Evolutionary conservation across 139 green algal species (phyloP).

Genomic region (Nannochloris sp.): DNA sequence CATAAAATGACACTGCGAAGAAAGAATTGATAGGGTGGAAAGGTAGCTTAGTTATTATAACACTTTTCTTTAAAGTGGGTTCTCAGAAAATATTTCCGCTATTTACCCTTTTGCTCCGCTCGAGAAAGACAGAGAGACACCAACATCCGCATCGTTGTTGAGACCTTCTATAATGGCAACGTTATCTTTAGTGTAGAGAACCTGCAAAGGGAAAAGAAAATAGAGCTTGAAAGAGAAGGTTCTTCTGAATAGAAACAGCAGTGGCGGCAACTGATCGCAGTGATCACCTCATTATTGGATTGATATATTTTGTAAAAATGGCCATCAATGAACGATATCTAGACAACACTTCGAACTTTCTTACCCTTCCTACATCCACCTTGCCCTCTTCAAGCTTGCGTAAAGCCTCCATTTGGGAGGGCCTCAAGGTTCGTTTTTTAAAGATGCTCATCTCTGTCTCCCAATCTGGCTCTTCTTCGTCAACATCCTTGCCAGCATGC

Average conservation of each 20-base stretch:
- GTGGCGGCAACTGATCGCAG: no score
- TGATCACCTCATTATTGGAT: no score
- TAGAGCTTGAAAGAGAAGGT: no score
- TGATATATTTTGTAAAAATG: conserved; percentile 5
- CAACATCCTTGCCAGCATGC: no score
- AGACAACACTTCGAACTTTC: not conserved
- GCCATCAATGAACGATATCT: not conserved
- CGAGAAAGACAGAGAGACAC: conserved; percentile 70
- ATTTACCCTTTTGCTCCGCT: conserved; percentile 62
- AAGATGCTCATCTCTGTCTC: conserved; percentile 80
- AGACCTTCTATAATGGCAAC: conserved; percentile 74
- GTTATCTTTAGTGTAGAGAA: conserved; percentile 54
- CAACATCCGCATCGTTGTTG: conserved; percentile 75
- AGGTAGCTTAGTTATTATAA: not conserved
- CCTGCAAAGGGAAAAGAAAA: conserved; percentile 43
- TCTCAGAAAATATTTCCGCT: not conserved
- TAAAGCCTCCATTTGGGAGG: conserved; percentile 75
- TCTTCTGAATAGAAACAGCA: no score
- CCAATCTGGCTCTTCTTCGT: conserved; percentile 52
- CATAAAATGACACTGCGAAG: conserved; percentile 66
- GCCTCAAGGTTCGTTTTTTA: conserved; percentile 55
- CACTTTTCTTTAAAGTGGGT: not conserved
- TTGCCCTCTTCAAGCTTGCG: conserved; percentile 57
- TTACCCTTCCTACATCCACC: conserved; percentile 62
- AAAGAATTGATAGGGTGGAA: not conserved